Base-by-base conservation (phyloP, 2,329 filamentous ascomycete genomes). In the Epichloe uncinata region DNA sequence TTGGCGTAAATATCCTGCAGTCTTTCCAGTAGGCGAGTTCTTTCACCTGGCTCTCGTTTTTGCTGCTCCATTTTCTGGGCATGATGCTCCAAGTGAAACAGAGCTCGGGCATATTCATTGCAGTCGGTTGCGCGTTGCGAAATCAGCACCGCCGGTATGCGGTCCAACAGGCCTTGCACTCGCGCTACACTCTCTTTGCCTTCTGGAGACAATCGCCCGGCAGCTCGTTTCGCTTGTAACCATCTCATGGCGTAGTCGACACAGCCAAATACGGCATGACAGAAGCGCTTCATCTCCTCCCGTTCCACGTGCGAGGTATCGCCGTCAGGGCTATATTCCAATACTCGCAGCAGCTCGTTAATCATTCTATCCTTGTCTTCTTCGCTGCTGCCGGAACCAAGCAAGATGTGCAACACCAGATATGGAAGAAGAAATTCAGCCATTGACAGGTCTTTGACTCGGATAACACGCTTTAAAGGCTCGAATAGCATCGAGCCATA, bases 1-100 rank as follows among this genome's bases (percentile, higher is more conserved):
- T 96, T 86, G 1, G 88, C 87, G 65, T 98, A 99, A 16, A 98
- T 95, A 48, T 91, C 82, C 61, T 97, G 91, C 22, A 98, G 71
- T 53, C 83, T 80, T 56, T 88, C 80, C 52, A 94, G 78, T 4
- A 93, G 73, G 22, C 79, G 74, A 48, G 84, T 74, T n/a, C 77
- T 69, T 20, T 80, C 75, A 2, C 73, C 71, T 1, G 70, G 65
- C 1, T 73, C 71, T 26, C 69, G 61, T 35, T 69, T 69, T n/a
- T 65, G 60, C 26, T 69, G 67, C 30, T 73, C 68, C 49, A 73
- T 64, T 52, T 74, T 69, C 49, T 72, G 71, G 50, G 90, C 90
- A 62, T 95, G 86, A 58, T 95, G 88, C 66, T 99, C 93, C 72
- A 94, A 86, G 61, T 97, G 87, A 61, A 95, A 96, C 16, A 98